These are phyloP conservation scores for Lepiota venenata DNA, from an alignment of 768 basidiomycete species.

Conservation along the genomic window DNA sequence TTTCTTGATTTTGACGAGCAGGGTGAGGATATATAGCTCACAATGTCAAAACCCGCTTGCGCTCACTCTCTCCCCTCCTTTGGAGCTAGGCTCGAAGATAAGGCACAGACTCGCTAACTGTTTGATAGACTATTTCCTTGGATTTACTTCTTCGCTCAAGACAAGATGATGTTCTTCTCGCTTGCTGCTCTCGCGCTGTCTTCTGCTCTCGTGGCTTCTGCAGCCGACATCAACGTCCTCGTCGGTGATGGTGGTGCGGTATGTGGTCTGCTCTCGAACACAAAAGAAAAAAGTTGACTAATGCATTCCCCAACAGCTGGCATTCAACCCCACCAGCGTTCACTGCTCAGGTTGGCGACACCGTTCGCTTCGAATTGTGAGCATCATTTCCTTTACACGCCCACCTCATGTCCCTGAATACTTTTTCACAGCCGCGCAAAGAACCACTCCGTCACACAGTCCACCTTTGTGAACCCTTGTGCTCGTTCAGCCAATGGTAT, in stretches of 20 bases:
- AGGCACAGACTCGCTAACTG: conserved; percentile 3
- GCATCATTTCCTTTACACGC: conserved; percentile 14
- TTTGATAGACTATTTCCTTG: conserved; percentile 1
- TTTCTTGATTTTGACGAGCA: conserved; percentile 16
- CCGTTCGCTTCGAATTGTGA: conserved; percentile 51
- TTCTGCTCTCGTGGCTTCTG: conserved; percentile 35
- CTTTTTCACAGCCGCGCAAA: conserved; percentile 29
- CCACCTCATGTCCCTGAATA: background rate
- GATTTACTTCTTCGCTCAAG: background rate
- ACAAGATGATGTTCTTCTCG: conserved; percentile 6
- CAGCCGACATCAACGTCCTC: conserved; percentile 30
- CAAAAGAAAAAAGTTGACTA: background rate
- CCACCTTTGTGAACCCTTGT: conserved; percentile 56
- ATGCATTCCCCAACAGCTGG: conserved; percentile 24
- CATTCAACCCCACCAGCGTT: conserved; percentile 35
- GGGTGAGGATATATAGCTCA: conserved; percentile 13
- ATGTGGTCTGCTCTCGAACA: conserved; percentile 9
- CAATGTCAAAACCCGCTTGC: background rate
- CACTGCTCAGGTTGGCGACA: conserved; percentile 43
- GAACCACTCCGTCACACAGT: conserved; percentile 58
- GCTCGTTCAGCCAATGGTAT: conserved; percentile 31
- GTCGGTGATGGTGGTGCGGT: conserved; percentile 40
- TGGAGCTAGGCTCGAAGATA: conserved; percentile 29
- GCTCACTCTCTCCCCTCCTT: background rate
- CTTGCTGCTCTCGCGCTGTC: conserved; percentile 43